A percentile compares a stretch with the other conserved stretches of the same genome.
Evolutionary conservation across 2,329 filamentous ascomycete species (phyloP).

Genomic region (Aspergillus neotritici): DNA sequence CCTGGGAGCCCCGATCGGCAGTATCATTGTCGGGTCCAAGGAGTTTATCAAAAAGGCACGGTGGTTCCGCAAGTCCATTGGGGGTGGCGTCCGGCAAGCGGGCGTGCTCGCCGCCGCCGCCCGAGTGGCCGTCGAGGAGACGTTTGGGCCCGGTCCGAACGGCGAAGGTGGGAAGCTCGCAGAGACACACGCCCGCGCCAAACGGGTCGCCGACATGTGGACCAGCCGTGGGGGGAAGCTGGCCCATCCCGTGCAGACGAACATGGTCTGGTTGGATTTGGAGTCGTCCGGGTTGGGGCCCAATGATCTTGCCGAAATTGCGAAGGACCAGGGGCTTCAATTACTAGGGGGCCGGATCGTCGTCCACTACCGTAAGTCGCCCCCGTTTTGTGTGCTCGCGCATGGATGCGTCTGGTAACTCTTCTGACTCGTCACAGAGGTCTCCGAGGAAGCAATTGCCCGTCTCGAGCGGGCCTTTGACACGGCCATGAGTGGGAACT

Average conservation of each 20-base stretch:
- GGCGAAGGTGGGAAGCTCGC: slow-evolving; percentile 59
- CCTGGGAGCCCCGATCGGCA: slow-evolving; percentile 73
- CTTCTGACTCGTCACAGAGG: slow-evolving; percentile 44
- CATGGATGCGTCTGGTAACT: too few species aligned
- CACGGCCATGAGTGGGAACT: slow-evolving; percentile 28
- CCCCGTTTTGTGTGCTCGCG: background rate
- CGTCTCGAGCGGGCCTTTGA: slow-evolving; percentile 54
- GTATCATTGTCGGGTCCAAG: slow-evolving; percentile 60
- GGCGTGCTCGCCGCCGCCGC: slow-evolving; percentile 73
- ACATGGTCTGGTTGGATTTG: slow-evolving; percentile 84
- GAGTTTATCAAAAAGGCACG: slow-evolving; percentile 60
- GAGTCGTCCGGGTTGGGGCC: slow-evolving; percentile 51
- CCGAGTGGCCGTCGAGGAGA: slow-evolving; percentile 71
- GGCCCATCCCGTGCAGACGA: slow-evolving; percentile 70
- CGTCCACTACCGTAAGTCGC: slow-evolving; percentile 56
- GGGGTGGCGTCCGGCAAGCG: slow-evolving; percentile 70
- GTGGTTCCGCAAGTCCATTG: slow-evolving; percentile 76
- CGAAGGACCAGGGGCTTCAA: slow-evolving; percentile 53
- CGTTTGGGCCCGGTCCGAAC: slow-evolving; percentile 57
- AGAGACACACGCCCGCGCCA: slow-evolving; percentile 58
- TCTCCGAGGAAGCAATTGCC: slow-evolving; percentile 58
- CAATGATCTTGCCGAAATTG: slow-evolving; percentile 51
- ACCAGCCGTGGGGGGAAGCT: slow-evolving; percentile 62
- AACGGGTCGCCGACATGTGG: slow-evolving; percentile 62
- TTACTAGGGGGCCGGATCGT: slow-evolving; percentile 57